Percentiles rank a stretch among this genome's conserved stretches.
phyloP scores from a whole-genome alignment of 768 basidiomycete species.

The Suillus lakei region DNA sequence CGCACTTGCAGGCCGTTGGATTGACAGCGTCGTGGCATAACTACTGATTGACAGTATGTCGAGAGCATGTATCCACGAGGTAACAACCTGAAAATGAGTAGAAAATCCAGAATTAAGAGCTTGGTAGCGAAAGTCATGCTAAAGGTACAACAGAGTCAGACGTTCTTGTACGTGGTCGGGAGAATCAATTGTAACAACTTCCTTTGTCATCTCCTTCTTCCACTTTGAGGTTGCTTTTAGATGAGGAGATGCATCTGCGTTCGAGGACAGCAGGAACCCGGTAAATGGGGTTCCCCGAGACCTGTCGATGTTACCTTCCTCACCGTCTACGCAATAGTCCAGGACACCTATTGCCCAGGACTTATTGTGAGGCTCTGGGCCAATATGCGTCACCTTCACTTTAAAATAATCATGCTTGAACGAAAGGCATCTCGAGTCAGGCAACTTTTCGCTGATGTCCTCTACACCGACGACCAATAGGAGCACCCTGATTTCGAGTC shows the following conservation, averaged over 20 bases:
- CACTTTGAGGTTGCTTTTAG: slow-evolving; percentile 1
- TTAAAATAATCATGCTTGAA: not conserved
- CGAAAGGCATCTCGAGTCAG: not conserved
- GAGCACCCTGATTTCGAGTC: slow-evolving; percentile 10
- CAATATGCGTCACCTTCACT: not conserved
- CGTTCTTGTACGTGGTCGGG: not conserved
- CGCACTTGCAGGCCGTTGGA: not conserved
- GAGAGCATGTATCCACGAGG: not conserved
- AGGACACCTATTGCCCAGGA: slow-evolving; percentile 10
- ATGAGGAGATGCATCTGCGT: not conserved
- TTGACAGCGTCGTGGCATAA: not conserved
- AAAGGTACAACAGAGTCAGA: not conserved
- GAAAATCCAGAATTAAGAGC: not conserved
- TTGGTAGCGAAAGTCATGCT: not conserved
- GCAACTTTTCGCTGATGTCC: not conserved
- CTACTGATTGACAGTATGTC: not conserved
- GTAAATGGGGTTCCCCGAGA: not conserved
- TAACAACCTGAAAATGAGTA: not conserved
- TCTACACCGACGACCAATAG: not conserved
- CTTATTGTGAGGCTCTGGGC: not conserved
- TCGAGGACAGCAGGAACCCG: slow-evolving; percentile 6
- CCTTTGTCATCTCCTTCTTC: slow-evolving; percentile 9
- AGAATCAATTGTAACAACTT: not conserved
- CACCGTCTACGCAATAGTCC: slow-evolving; percentile 3
- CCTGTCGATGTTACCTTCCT: not conserved